These are phyloP conservation scores for Hyaloperonospora brassicae DNA, from an alignment of 352 stramenopile species.

Conservation along the genomic window DNA sequence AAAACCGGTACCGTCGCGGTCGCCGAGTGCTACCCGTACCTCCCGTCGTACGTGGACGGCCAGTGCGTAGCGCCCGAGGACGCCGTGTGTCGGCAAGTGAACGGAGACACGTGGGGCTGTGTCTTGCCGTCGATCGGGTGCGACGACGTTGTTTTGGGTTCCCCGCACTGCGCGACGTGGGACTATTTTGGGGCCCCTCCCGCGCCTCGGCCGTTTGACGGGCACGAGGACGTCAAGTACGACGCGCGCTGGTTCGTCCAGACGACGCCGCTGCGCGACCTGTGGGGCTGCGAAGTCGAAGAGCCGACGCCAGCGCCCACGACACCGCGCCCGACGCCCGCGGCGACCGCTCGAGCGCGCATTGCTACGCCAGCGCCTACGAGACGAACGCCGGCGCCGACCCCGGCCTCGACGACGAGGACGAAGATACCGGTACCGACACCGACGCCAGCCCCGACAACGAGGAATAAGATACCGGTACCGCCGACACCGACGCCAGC, in stretches of 20 bases:
- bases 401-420: slow-evolving; percentile 13
- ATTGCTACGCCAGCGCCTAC: slow-evolving; percentile 14
- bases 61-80: slow-evolving; percentile 33
- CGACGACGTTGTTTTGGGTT: slow-evolving; percentile 9
- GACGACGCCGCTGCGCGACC: slow-evolving; percentile 21
- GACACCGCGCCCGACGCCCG: slow-evolving; percentile 15
- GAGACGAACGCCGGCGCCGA: slow-evolving; percentile 5
- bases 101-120: slow-evolving; percentile 33
- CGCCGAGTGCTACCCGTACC: slow-evolving; percentile 30
- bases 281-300: slow-evolving; percentile 26
- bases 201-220: slow-evolving; percentile 18
- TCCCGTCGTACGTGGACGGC: slow-evolving; percentile 25
- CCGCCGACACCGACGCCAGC: slow-evolving; percentile 5
- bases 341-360: slow-evolving; percentile 15
- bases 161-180: slow-evolving; percentile 23
- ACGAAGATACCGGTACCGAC: slow-evolving; percentile 8
- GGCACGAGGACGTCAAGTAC: slow-evolving; percentile 19
- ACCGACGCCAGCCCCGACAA: slow-evolving; percentile 4
- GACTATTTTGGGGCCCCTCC: slow-evolving; percentile 23
- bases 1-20: slow-evolving; percentile 26
- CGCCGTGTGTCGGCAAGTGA: slow-evolving; percentile 30
- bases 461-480: slow-evolving; percentile 6
- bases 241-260: slow-evolving; percentile 34
- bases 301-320: slow-evolving; percentile 25
- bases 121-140: slow-evolving; percentile 34